These are phyloP conservation scores for Geranomyces michiganensis DNA, from an alignment of 192 early-diverging fungal genomes.

Conservation along the genomic window DNA sequence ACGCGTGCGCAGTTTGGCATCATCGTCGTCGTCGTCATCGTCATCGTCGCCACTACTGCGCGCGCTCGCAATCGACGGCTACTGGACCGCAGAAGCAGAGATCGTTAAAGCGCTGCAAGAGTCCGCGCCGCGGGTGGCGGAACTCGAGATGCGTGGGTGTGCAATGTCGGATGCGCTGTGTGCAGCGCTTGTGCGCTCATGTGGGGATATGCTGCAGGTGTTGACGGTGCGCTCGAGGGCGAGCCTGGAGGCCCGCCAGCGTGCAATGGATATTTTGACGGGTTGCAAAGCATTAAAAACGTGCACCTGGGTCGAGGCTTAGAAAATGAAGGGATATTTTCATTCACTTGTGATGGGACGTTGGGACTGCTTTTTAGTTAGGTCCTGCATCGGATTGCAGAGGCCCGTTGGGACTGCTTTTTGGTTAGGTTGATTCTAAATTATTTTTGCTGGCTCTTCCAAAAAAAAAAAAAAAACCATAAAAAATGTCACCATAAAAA, in stretches of 20 bases:
- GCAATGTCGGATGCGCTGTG: neutral
- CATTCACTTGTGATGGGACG: too few species aligned
- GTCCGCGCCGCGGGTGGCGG: neutral
- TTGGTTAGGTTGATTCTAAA: too few species aligned
- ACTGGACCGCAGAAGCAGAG: neutral
- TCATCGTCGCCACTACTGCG: neutral
- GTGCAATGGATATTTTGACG: neutral
- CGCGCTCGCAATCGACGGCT: neutral
- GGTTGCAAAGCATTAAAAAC: neutral
- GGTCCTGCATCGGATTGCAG: too few species aligned
- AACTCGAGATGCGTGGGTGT: neutral
- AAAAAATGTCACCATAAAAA: too few species aligned
- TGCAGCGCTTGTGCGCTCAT: neutral
- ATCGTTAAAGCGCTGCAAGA: neutral
- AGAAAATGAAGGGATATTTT: too few species aligned
- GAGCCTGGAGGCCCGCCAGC: neutral
- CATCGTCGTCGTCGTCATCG: too few species aligned
- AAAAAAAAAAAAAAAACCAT: too few species aligned
- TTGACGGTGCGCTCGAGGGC: neutral
- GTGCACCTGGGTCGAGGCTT: constrained; percentile 5
- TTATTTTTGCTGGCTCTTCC: too few species aligned
- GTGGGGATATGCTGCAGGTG: neutral
- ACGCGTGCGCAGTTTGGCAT: too few species aligned
- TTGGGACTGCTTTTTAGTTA: too few species aligned
- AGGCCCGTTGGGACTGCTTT: too few species aligned